Percentiles rank a stretch among this genome's conserved stretches.
Conservation (phyloP, 306 rosid species). For the Gynostemma pentaphyllum region DNA sequence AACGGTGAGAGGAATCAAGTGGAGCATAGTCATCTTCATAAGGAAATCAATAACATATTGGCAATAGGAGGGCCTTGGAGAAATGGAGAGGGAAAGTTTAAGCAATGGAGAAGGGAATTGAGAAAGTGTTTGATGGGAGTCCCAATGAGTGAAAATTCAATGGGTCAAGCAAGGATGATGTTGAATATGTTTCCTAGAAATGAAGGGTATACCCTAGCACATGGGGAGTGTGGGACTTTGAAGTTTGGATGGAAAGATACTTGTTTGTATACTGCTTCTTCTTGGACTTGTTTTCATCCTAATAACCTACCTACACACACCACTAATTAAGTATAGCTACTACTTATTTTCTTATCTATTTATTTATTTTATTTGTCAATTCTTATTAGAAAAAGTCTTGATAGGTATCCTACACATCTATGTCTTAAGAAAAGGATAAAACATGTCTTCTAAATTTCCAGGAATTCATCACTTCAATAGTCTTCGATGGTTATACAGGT, state of each 20-base stretch:
- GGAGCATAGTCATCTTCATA: constrained; percentile 37
- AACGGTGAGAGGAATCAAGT: constrained; percentile 47
- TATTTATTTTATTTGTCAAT: too few relatives aligned
- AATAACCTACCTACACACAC: too few relatives aligned
- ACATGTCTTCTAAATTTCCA: too few relatives aligned
- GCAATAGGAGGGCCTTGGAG: constrained; percentile 76
- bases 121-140: constrained; percentile 39
- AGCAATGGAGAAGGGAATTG: constrained; percentile 66
- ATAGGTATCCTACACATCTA: too few relatives aligned
- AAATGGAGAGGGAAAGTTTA: constrained; percentile 68
- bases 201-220: constrained; percentile 57
- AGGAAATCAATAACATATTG: constrained; percentile 67
- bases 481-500: too few relatives aligned
- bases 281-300: constrained; percentile 71
- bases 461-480: too few relatives aligned
- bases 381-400: too few relatives aligned
- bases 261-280: constrained; percentile 73
- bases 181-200: constrained; percentile 53
- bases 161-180: constrained; percentile 84
- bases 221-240: constrained; percentile 53
- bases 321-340: too few relatives aligned
- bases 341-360: too few relatives aligned
- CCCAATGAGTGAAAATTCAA: constrained; percentile 63
- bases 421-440: too few relatives aligned
- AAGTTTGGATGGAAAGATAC: constrained; percentile 86